These are phyloP conservation scores for Podospora conica DNA, from an alignment of 495 filamentous ascomycete species.

Conservation along the genomic window DNA sequence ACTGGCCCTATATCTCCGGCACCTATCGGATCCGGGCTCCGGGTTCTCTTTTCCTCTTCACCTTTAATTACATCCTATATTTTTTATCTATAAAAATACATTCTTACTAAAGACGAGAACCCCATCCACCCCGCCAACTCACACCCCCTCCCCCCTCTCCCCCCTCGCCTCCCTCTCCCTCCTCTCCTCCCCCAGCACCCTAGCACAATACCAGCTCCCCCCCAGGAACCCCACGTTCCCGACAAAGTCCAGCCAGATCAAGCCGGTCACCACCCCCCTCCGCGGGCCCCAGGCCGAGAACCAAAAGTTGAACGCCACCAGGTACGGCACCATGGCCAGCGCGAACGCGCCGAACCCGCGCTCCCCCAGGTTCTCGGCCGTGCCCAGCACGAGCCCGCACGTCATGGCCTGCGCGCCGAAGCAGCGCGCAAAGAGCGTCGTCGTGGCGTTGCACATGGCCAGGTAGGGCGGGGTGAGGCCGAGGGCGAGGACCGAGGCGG, in stretches of 20 bases:
- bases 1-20: background rate
- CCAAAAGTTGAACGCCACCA: slow-evolving; percentile 23
- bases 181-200: slow-evolving; percentile 19
- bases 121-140: background rate
- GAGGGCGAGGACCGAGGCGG: slow-evolving; percentile 21
- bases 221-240: slow-evolving; percentile 21
- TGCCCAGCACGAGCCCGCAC: slow-evolving; percentile 20
- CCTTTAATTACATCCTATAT: background rate
- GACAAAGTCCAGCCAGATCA: slow-evolving; percentile 25
- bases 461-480: slow-evolving; percentile 19
- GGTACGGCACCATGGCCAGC: slow-evolving; percentile 26
- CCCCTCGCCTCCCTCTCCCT: background rate
- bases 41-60: background rate
- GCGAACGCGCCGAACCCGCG: slow-evolving; percentile 23
- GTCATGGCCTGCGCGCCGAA: slow-evolving; percentile 31
- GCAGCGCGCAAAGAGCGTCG: slow-evolving; percentile 21
- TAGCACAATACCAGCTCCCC: slow-evolving; percentile 17
- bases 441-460: slow-evolving; percentile 16
- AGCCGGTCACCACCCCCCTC: slow-evolving; percentile 17
- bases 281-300: slow-evolving; percentile 19
- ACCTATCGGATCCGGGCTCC: background rate
- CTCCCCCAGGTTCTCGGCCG: slow-evolving; percentile 16
- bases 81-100: background rate
- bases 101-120: background rate
- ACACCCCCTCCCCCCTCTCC: background rate